phyloP scores from a whole-genome alignment of 176 grass and related monocot species.

The sorghum (Sorghum bicolor) region DNA sequence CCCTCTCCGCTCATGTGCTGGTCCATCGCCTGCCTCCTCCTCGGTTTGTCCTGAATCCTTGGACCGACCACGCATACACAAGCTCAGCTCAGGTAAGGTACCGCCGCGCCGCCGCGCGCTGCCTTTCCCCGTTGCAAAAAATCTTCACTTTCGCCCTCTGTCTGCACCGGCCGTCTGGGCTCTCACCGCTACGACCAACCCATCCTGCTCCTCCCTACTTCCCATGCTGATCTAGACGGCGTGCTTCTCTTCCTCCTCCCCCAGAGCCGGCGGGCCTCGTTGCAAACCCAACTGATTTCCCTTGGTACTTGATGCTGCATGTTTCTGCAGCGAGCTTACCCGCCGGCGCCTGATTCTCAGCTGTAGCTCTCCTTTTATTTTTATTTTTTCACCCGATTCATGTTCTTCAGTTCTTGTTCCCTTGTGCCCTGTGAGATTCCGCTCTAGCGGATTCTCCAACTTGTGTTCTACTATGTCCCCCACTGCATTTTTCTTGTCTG shows the following conservation, averaged over 20 bases:
- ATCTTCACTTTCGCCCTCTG: neutral
- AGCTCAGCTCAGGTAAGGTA: neutral
- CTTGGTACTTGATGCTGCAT: neutral
- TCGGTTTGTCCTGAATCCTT: slow-evolving; percentile 18
- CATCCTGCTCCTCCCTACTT: slow-evolving; percentile 24
- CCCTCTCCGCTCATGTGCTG: slow-evolving; percentile 6
- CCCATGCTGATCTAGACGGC: slow-evolving; percentile 25
- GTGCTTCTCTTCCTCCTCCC: neutral
- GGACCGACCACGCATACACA: neutral
- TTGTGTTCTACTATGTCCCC: neutral
- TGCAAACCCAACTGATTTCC: neutral
- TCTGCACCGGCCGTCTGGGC: neutral
- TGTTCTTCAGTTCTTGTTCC: neutral
- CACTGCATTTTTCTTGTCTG: neutral
- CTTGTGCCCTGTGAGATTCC: neutral
- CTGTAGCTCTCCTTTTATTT: neutral
- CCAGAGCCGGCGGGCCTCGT: neutral
- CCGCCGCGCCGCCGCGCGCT: neutral
- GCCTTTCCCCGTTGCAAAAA: slow-evolving; percentile 20
- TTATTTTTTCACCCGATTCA: neutral
- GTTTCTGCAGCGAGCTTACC: neutral
- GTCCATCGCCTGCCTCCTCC: neutral
- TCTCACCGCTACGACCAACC: neutral
- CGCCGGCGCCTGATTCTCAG: neutral
- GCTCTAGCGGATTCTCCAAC: slow-evolving; percentile 14